A percentile compares a stretch with the other conserved stretches of the same genome.
These are phyloP conservation scores for Termitomyces sp. DNA, from an alignment of 768 basidiomycete species.

Conservation along the genomic window DNA sequence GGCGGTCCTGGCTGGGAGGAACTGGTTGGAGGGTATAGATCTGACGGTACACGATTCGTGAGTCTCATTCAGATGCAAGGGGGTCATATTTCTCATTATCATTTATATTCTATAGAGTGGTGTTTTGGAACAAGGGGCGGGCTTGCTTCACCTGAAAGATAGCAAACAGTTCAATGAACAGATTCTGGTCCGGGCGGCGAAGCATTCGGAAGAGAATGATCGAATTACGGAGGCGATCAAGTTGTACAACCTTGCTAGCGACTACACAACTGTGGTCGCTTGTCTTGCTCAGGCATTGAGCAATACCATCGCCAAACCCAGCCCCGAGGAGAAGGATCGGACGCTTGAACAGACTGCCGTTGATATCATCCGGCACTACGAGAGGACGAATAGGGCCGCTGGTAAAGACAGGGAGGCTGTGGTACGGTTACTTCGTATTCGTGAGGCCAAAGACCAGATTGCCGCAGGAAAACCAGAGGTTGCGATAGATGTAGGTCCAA, in stretches of 20 bases:
- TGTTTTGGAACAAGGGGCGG: slow-evolving; percentile 77
- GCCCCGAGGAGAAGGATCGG: slow-evolving; percentile 55
- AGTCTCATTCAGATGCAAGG: slow-evolving; percentile 22
- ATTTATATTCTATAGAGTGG: slow-evolving; percentile 56
- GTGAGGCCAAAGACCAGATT: slow-evolving; percentile 78
- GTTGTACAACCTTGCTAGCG: slow-evolving; percentile 91
- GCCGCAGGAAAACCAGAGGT: slow-evolving; percentile 66
- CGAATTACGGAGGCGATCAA: slow-evolving; percentile 89
- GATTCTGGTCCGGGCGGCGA: slow-evolving; percentile 81
- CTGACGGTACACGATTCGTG: slow-evolving; percentile 88
- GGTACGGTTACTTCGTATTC: slow-evolving; percentile 68
- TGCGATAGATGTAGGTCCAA: slow-evolving; percentile 71
- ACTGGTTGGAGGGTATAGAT: slow-evolving; percentile 87
- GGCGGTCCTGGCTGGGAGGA: slow-evolving; percentile 85
- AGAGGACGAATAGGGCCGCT: slow-evolving; percentile 65
- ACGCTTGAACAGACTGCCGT: slow-evolving; percentile 68
- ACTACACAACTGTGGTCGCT: slow-evolving; percentile 81
- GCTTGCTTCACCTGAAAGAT: slow-evolving; percentile 68
- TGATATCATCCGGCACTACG: slow-evolving; percentile 78
- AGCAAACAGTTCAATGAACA: slow-evolving; percentile 68
- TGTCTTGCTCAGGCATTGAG: slow-evolving; percentile 87
- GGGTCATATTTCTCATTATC: not conserved
- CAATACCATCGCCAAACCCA: slow-evolving; percentile 68
- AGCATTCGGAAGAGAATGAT: slow-evolving; percentile 77
- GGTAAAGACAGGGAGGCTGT: slow-evolving; percentile 73